A percentile compares a stretch with the other conserved stretches of the same genome.
Conservation (phyloP, 768 basidiomycete genomes). For the Fistulinella prunicolor region DNA sequence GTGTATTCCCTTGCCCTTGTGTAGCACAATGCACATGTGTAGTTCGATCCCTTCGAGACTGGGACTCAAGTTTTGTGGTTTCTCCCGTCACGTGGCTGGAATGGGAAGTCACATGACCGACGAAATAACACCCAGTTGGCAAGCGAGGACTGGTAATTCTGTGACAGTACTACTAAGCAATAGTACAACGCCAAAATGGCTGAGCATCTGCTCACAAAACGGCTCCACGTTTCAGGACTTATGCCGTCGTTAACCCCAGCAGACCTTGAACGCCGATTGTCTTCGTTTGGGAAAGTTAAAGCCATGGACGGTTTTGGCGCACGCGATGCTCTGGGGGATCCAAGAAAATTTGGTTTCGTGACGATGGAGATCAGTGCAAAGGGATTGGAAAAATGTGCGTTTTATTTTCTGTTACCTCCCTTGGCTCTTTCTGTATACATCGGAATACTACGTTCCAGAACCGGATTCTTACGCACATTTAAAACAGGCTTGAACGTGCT, state of each 20-base stretch:
- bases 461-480: conserved; percentile 2
- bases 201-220: conserved; percentile 42
- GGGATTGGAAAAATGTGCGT: conserved; percentile 64
- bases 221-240: conserved; percentile 73
- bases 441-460: not conserved
- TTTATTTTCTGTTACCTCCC: not conserved
- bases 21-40: no score
- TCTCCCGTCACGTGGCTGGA: no score
- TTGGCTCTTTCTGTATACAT: no score
- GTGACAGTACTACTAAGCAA: no score
- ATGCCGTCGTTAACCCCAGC: conserved; percentile 58
- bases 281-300: conserved; percentile 65
- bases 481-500: conserved; percentile 67
- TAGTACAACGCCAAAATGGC: no score
- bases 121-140: no score
- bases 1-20: no score
- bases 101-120: no score
- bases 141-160: no score
- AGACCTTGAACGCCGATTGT: conserved; percentile 58
- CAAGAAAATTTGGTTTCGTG: conserved; percentile 69
- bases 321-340: conserved; percentile 61
- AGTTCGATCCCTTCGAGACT: no score
- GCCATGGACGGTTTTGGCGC: conserved; percentile 68
- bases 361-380: conserved; percentile 63
- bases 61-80: no score